Base-by-base conservation (phyloP, 306 rosid species). In the Pyrus pyrifolia region DNA sequence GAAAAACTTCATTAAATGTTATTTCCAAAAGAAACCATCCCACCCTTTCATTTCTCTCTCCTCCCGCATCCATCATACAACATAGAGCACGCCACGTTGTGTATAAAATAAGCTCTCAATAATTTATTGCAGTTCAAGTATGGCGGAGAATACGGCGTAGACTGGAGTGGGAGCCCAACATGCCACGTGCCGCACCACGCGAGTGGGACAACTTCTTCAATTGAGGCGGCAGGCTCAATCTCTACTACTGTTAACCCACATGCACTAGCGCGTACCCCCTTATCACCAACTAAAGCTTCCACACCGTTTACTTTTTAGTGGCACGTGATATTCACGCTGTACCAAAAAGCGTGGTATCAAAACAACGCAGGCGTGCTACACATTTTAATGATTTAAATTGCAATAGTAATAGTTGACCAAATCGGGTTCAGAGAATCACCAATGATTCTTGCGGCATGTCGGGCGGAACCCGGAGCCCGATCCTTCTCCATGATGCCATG, bases 171-270 rank as follows among this genome's bases (percentile, higher is more conserved):
- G 55, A 70, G 63, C 78, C 69, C 69, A 40, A 68, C 78, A 59
- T 62, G 73, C 55, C 89, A 87, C 83, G 87, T 83, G 87, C 35
- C 6, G 21, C 70, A 23, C 21, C 75, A 44, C 55, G 74, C 59
- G 75, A 25, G 52, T 73, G 59, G 52, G 81, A 61, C 77, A 71
- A 45, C 63, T 79, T 65, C 89, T 78, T 76, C 40, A 75, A 88
- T 86, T 86, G 93, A 89, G 93, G 93, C 96, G 93, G 88, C 80
- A 66, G 73, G 17, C 22, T 25, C 22, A 53, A 27, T 63, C 81
- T 77, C 44, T 8, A 11, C 21, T 0, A 15, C 7, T 10, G 9
- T 67, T 52, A 38, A 79, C 83, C 68, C 84, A 61, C 67, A 13
- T 60, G 51, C 77, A 12, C 4, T 4, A 2, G 3, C 4, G 15